Conservation (phyloP, 2,329 filamentous ascomycete species). For the Scleromitrula shiraiana region DNA sequence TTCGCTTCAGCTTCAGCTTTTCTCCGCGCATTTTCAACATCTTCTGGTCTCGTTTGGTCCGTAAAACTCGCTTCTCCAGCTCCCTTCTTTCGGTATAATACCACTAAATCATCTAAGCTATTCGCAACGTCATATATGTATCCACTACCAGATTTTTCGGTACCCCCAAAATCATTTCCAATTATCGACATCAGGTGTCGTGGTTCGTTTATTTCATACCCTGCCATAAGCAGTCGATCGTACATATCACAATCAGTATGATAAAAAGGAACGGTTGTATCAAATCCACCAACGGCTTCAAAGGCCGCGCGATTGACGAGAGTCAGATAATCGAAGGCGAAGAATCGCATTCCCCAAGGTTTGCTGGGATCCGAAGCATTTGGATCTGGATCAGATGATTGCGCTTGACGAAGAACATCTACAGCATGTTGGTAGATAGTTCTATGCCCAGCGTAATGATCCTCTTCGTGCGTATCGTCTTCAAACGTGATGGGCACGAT, state of each 20-base stretch:
- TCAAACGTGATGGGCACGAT: constrained; percentile 35
- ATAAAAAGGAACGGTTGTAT: constrained; percentile 51
- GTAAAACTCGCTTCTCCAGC: constrained; percentile 27
- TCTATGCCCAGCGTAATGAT: neutral
- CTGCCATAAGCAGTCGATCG: constrained; percentile 38
- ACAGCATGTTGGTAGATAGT: constrained; percentile 9
- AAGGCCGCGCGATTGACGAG: constrained; percentile 47
- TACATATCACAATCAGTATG: constrained; percentile 51
- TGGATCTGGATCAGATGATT: constrained; percentile 1
- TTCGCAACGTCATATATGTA: constrained; percentile 40
- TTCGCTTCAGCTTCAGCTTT: neutral
- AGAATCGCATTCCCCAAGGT: constrained; percentile 46
- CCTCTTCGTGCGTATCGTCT: neutral
- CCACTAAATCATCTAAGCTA: constrained; percentile 38
- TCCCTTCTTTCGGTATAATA: constrained; percentile 37
- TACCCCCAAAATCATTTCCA: neutral
- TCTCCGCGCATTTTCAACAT: neutral
- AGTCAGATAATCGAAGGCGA: constrained; percentile 50
- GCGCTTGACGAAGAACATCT: neutral
- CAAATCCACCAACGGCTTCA: constrained; percentile 43
- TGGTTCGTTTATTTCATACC: constrained; percentile 31
- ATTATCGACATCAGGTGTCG: constrained; percentile 1
- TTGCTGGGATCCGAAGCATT: constrained; percentile 5
- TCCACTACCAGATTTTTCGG: constrained; percentile 32
- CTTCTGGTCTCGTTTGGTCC: constrained; percentile 21